phyloP scores from a whole-genome alignment of 352 stramenopile species.

The Globisporangium canariense region DNA sequence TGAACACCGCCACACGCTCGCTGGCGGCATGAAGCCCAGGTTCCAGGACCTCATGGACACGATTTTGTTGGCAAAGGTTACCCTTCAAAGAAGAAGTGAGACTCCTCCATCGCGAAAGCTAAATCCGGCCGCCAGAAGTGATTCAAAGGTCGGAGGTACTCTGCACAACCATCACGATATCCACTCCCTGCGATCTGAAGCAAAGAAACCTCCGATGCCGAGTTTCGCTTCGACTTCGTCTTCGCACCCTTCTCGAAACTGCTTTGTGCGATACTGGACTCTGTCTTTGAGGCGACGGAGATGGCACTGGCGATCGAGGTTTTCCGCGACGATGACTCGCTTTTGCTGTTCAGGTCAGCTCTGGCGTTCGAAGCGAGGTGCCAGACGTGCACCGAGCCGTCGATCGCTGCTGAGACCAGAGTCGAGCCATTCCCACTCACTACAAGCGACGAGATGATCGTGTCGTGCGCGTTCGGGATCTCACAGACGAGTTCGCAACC shows the following conservation, averaged over 20 bases:
- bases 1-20: no score
- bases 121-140: slow-evolving; percentile 8
- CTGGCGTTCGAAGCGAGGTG: slow-evolving; percentile 20
- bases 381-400: slow-evolving; percentile 69
- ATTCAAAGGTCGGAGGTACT: slow-evolving; percentile 7
- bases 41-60: no score
- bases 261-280: background rate
- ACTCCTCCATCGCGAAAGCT: slow-evolving; percentile 14
- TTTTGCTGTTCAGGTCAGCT: slow-evolving; percentile 2
- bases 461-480: slow-evolving; percentile 55
- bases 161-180: slow-evolving; percentile 3
- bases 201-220: background rate
- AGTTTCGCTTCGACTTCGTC: background rate
- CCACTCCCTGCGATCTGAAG: background rate
- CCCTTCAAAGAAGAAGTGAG: slow-evolving; percentile 14
- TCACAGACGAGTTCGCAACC: slow-evolving; percentile 55
- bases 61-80: background rate
- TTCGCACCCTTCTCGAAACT: background rate
- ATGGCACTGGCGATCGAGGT: background rate
- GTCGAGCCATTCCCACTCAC: slow-evolving; percentile 51
- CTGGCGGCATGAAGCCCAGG: no score
- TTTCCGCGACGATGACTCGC: slow-evolving; percentile 7
- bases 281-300: background rate
- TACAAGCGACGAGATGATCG: slow-evolving; percentile 57
- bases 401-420: slow-evolving; percentile 51